Base-by-base conservation (phyloP, 192 early-diverging fungal species). In the Globomyces pollinis-pini region DNA sequence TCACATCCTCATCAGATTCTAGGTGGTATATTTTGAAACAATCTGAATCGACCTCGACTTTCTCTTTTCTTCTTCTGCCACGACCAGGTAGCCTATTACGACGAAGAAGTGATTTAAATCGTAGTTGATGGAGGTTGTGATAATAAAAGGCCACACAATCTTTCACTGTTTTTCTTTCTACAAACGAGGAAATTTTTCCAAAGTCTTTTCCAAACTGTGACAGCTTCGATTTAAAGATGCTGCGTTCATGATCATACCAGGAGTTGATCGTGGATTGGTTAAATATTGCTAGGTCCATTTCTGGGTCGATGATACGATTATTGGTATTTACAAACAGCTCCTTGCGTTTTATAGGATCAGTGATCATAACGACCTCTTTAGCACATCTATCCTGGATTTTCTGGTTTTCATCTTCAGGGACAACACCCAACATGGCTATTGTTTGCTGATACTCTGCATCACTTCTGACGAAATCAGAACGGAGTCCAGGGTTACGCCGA, bases 91-190 rank as follows among this genome's bases (percentile, higher is more conserved):
- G 41, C 8, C 33, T 61, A 39, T 20, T 32, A 36, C 67, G 66
- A n/a, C 65, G 43, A 1, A 66, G 23, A 13, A 74, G 32, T 23
- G 59, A 56, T 61, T 78, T 78, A 47, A 79, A 68, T 33, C 44
- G 42, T 1, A 61, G 47, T 3, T 57, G 16, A 38, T 64, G 32
- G 58, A 78, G 78, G 39, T 75, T 68, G 4, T 72, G 67, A 52
- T 80, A 80, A 53, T 74, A 80, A 50, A 72, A 80, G 11, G 70
- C 34, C 7, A 80, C 64, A 47, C 69, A 72, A 20, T 80, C 75
- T 21, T 60, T 42, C 1, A 67, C 64, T 6, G 68, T 65, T 55
- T 80, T 80, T 24, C 28, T 53, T 9, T 61, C 64, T 16, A 80
- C 31, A 4, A 42, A 20, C 0, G 21, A 20, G 6, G 69, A 35